phyloP scores from a whole-genome alignment of 1,139 yeast genomes.

The Hemisphaericaspora lyxosophila region DNA sequence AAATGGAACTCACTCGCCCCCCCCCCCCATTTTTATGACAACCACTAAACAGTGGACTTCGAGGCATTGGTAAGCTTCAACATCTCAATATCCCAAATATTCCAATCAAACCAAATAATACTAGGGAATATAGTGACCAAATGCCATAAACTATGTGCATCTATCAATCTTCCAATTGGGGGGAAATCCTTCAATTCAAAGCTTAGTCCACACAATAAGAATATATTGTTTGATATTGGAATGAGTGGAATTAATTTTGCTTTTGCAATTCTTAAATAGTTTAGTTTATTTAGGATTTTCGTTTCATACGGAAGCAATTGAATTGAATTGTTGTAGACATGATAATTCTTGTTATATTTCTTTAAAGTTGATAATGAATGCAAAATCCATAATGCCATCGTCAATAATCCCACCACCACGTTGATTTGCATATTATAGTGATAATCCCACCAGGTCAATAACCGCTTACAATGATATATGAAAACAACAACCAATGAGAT shows the following conservation, averaged over 20 bases:
- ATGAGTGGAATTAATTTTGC: conserved; percentile 34
- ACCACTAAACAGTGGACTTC: neutral
- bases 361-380: conserved; percentile 28
- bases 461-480: conserved; percentile 29
- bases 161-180: conserved; percentile 34
- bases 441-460: conserved; percentile 40
- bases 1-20: neutral
- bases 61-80: conserved; percentile 17
- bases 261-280: conserved; percentile 26
- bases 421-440: conserved; percentile 38
- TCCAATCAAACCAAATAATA: conserved; percentile 49
- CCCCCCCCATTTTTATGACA: neutral
- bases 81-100: conserved; percentile 49
- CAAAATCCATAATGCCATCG: conserved; percentile 36
- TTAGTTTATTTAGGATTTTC: conserved; percentile 33
- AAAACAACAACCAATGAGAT: conserved; percentile 19
- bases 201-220: conserved; percentile 35
- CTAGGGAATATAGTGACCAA: conserved; percentile 44
- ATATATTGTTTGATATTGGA: conserved; percentile 36
- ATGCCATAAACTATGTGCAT: conserved; percentile 49
- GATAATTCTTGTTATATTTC: conserved; percentile 22
- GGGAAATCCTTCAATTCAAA: conserved; percentile 41
- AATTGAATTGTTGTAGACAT: conserved; percentile 36
- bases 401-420: conserved; percentile 30
- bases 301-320: conserved; percentile 44